phyloP scores from a whole-genome alignment of 371 early-diverging fungal species.

The Umbelopsis sp. region DNA sequence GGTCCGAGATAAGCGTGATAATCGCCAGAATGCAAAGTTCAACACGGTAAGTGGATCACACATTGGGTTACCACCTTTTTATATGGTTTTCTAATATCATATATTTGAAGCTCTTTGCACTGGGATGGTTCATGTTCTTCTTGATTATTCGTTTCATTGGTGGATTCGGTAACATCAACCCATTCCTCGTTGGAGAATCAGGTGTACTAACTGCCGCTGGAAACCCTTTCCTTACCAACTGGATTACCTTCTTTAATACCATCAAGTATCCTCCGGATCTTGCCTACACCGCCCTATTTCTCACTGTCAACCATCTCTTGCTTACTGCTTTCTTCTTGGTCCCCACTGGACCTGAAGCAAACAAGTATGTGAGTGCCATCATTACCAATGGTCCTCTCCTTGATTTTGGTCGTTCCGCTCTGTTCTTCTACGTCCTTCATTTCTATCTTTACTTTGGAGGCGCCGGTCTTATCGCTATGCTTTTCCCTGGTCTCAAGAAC shows the following conservation, averaged over 20 bases:
- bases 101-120: not conserved
- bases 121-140: conserved; percentile 8
- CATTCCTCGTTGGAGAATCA: conserved; percentile 25
- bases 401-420: conserved; percentile 35
- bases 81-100: not conserved
- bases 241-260: conserved; percentile 37
- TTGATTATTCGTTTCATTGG: conserved; percentile 15
- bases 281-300: conserved; percentile 31
- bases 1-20: conserved; percentile 17
- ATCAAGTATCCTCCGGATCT: conserved; percentile 44
- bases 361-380: conserved; percentile 13
- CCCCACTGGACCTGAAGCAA: conserved; percentile 20
- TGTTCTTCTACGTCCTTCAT: conserved; percentile 44
- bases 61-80: not conserved
- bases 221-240: conserved; percentile 18
- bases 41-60: not conserved
- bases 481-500: not conserved
- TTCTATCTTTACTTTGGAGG: conserved; percentile 28
- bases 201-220: conserved; percentile 20
- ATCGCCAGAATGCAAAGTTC: conserved; percentile 2
- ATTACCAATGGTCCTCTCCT: conserved; percentile 25
- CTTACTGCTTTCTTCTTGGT: conserved; percentile 26
- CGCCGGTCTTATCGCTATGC: not conserved
- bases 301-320: conserved; percentile 30
- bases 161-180: conserved; percentile 44